These are phyloP conservation scores for Stephanodiscus triporus DNA, from an alignment of 108 stramenopile genomes.

Conservation along the genomic window DNA sequence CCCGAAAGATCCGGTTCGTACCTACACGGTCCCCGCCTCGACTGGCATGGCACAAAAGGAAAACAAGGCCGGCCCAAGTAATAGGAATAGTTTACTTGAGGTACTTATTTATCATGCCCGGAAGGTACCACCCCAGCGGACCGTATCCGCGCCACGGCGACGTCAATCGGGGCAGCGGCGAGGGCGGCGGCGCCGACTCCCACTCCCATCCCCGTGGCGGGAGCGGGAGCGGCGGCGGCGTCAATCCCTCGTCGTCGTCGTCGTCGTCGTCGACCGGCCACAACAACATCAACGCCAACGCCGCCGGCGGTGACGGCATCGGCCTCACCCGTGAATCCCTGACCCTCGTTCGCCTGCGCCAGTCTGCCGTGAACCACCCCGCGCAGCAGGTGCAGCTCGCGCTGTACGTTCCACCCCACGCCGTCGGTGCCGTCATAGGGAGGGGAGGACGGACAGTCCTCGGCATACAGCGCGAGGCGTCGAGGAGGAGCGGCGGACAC, in stretches of 20 bases:
- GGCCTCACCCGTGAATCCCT: background rate
- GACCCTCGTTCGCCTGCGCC: constrained; percentile 11
- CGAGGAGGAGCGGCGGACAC: constrained; percentile 33
- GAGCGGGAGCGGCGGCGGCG: background rate
- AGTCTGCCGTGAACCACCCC: constrained; percentile 39
- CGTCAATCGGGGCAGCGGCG: background rate
- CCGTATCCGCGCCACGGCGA: background rate
- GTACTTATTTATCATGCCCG: no score
- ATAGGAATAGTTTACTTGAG: no score
- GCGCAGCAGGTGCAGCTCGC: constrained; percentile 53
- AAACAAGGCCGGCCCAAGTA: no score
- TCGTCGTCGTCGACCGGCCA: background rate
- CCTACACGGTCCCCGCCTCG: no score
- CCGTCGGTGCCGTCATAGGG: constrained; percentile 84
- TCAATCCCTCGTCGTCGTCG: background rate
- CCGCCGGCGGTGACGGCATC: no score
- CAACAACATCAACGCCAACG: background rate
- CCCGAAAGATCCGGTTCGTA: no score
- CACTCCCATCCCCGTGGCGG: background rate
- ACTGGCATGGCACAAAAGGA: no score
- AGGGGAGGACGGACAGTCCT: constrained; percentile 69
- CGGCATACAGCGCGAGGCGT: constrained; percentile 68
- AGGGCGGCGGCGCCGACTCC: background rate
- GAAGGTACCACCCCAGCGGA: background rate
- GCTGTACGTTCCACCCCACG: constrained; percentile 73